These are phyloP conservation scores for Clarireedia sp. DNA, from an alignment of 2,329 filamentous ascomycete species.

Conservation along the genomic window DNA sequence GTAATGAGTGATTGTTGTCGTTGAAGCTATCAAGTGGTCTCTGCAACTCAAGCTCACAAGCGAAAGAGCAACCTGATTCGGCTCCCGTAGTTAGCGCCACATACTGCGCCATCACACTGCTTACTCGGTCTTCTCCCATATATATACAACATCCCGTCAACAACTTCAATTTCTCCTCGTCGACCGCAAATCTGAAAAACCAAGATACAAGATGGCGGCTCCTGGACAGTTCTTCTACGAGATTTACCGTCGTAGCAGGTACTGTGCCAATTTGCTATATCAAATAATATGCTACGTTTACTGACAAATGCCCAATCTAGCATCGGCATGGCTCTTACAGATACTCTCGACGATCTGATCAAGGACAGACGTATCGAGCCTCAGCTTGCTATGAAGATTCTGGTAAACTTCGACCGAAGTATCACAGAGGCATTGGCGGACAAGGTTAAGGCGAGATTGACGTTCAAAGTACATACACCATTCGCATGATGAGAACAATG, in stretches of 20 bases:
- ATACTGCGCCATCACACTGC: slow-evolving; percentile 7
- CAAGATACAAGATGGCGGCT: slow-evolving; percentile 37
- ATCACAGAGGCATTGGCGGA: slow-evolving; percentile 88
- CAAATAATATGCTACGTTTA: slow-evolving; percentile 19
- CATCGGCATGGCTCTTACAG: slow-evolving; percentile 86
- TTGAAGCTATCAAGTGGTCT: slow-evolving; percentile 6
- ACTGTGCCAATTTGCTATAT: slow-evolving; percentile 35
- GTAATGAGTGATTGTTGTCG: background rate
- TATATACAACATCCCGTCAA: slow-evolving; percentile 12
- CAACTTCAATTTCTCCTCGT: slow-evolving; percentile 2
- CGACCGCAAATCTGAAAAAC: slow-evolving; percentile 13
- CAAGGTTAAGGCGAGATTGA: slow-evolving; percentile 82
- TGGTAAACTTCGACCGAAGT: slow-evolving; percentile 88
- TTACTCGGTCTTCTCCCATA: slow-evolving; percentile 14
- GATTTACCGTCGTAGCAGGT: slow-evolving; percentile 98
- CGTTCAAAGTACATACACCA: slow-evolving; percentile 73
- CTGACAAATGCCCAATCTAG: slow-evolving; percentile 41
- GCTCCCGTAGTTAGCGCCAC: slow-evolving; percentile 18
- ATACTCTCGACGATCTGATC: slow-evolving; percentile 95
- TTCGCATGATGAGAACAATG: background rate
- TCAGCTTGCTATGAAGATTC: slow-evolving; percentile 96
- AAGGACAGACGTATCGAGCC: slow-evolving; percentile 92
- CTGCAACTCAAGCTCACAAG: slow-evolving; percentile 4
- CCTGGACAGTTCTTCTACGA: slow-evolving; percentile 67
- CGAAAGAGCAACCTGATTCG: slow-evolving; percentile 8